Base-by-base conservation (phyloP, 75 land plant genomes). In the Pinus taeda region DNA sequence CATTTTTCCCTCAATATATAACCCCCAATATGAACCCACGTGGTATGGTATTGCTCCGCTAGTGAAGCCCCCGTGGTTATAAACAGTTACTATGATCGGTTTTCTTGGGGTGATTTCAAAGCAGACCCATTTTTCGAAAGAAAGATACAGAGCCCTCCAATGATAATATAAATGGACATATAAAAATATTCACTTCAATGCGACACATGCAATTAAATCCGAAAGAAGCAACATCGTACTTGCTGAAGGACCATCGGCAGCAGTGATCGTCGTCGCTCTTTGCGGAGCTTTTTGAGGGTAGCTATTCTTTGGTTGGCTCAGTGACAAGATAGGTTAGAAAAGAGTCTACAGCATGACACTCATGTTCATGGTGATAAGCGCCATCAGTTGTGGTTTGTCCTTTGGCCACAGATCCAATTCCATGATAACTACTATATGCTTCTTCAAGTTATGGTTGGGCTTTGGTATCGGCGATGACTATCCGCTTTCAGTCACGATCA, bases 291-390 rank as follows among this genome's bases (percentile, higher is more conserved):
- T 26, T 0, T 26, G 26, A 15, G 87, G 87, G 30, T 85, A 83
- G 78, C 85, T 85, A 71, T 85, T 85, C 79, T 85, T 85, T 55
- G 87, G 87, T 7, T 85, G 87, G 87, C 86, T 85, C 66, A 85
- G 90, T 3, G 90, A 88, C 81, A 88, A 78, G 62, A 69, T 88
- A 75, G 90, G 90, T 0, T 37, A 88, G n/a, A 88, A 88, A 64
- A 83, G 42, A 61, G 88, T 88, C 53, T 88, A 88, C 36, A 88
- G 90, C 3, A 57, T 80, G 61, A 86, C 90, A 4, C 86, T 89
- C 2, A 20, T 84, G 82, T 24, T 89, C 59, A 89, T 89, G 91
- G 78, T 84, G 56, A 17, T 89, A 15, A 78, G 84, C 82, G 87
- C 89, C 53, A 21, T 89, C 15, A 89, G 81, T 5, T 89, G 83